Conservation (phyloP, 2,329 filamentous ascomycete genomes). For the Penicillium brasilianum region DNA sequence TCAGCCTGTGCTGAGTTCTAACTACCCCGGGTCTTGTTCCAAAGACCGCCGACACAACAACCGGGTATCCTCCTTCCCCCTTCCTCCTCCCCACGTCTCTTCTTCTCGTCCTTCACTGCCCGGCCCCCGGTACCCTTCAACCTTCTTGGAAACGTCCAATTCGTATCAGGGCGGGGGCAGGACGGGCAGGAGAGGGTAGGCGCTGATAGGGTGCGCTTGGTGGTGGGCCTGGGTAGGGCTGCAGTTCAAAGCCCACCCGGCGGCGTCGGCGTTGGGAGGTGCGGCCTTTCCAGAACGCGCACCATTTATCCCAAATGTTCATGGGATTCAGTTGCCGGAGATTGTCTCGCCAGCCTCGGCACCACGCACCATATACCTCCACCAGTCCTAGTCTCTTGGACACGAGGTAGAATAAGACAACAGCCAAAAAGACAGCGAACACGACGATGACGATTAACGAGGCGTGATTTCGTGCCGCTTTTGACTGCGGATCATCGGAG, state of each 20-base stretch:
- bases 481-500: not conserved
- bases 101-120: not conserved
- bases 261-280: not conserved
- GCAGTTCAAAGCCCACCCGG: not conserved
- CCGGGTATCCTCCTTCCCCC: not conserved
- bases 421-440: not conserved
- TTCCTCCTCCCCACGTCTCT: not conserved
- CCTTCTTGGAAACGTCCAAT: not conserved
- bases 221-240: conserved; percentile 1
- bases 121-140: not conserved
- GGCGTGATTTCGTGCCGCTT: not conserved
- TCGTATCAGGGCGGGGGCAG: not conserved
- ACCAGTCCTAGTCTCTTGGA: not conserved
- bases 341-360: not conserved
- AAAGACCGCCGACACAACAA: not conserved
- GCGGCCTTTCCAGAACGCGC: not conserved
- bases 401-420: not conserved
- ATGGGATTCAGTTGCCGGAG: not conserved
- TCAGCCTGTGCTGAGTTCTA: not conserved
- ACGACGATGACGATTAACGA: not conserved
- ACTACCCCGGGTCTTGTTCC: no score
- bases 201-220: not conserved
- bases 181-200: not conserved
- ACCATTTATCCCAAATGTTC: not conserved
- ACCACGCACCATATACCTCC: not conserved